Conservation (phyloP, 1,139 yeast species). For the Nakaseomyces nivariensis region DNA sequence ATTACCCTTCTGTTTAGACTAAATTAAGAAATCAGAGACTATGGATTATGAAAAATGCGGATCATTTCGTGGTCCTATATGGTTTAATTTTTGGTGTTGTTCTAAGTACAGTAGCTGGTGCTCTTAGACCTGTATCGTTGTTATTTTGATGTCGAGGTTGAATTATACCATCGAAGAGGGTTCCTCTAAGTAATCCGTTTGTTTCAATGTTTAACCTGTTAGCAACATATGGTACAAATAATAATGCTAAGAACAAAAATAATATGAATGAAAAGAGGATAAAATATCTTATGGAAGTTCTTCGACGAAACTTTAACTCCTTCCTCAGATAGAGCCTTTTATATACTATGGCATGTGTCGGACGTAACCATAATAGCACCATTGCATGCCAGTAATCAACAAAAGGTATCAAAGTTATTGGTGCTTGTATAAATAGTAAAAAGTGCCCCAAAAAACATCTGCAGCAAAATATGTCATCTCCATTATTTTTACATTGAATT, state of each 20-base stretch:
- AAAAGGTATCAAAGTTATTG: slow-evolving; percentile 57
- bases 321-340: slow-evolving; percentile 34
- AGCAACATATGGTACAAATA: slow-evolving; percentile 38
- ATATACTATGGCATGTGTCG: slow-evolving; percentile 42
- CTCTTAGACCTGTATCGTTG: slow-evolving; percentile 49
- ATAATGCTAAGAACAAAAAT: slow-evolving; percentile 30
- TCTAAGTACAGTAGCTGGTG: slow-evolving; percentile 23
- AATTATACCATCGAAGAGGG: slow-evolving; percentile 32
- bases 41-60: not conserved
- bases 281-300: slow-evolving; percentile 34
- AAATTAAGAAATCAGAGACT: too few species aligned
- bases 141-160: slow-evolving; percentile 51
- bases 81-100: slow-evolving; percentile 23
- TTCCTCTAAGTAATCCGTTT: slow-evolving; percentile 11
- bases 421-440: slow-evolving; percentile 49
- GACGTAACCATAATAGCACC: slow-evolving; percentile 73
- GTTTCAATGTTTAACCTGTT: slow-evolving; percentile 20
- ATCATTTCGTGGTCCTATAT: slow-evolving; percentile 15
- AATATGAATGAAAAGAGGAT: slow-evolving; percentile 36
- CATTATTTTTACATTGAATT: slow-evolving; percentile 52
- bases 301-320: slow-evolving; percentile 32
- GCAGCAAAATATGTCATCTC: slow-evolving; percentile 62
- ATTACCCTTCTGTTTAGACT: too few species aligned
- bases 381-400: slow-evolving; percentile 71
- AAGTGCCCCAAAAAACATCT: slow-evolving; percentile 63